A percentile compares a stretch with the other conserved stretches of the same genome.
These are phyloP conservation scores for Pseudopithomyces maydicus DNA, from an alignment of 2,329 filamentous ascomycete genomes.

Conservation along the genomic window DNA sequence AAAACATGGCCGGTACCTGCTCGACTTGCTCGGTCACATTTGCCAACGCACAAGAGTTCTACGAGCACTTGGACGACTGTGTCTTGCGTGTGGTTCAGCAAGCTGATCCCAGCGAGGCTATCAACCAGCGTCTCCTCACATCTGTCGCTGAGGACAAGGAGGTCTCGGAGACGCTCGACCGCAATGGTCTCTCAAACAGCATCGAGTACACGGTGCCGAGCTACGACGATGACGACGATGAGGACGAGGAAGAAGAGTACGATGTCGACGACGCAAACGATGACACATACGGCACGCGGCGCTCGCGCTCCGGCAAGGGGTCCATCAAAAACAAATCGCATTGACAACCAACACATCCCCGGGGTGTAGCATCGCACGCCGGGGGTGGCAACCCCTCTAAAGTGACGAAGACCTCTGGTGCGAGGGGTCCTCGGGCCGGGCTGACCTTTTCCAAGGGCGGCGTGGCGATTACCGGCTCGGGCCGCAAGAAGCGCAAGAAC, in stretches of 20 bases:
- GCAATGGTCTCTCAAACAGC: slow-evolving; percentile 47
- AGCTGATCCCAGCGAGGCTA: slow-evolving; percentile 48
- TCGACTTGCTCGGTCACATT: slow-evolving; percentile 90
- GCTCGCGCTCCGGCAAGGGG: slow-evolving; percentile 54
- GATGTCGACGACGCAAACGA: slow-evolving; percentile 59
- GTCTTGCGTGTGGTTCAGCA: slow-evolving; percentile 64
- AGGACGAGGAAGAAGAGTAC: slow-evolving; percentile 63
- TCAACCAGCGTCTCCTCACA: slow-evolving; percentile 49
- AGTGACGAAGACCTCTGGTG: slow-evolving; percentile 46
- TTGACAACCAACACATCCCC: slow-evolving; percentile 57
- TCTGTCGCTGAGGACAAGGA: slow-evolving; percentile 48
- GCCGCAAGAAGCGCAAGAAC: slow-evolving; percentile 89
- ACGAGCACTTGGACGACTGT: slow-evolving; percentile 86
- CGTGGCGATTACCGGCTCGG: slow-evolving; percentile 60
- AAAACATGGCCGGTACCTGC: slow-evolving; percentile 79
- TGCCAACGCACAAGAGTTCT: slow-evolving; percentile 89
- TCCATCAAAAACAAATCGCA: slow-evolving; percentile 56
- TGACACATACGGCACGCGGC: slow-evolving; percentile 57
- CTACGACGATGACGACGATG: slow-evolving; percentile 63
- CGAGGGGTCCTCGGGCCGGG: slow-evolving; percentile 55
- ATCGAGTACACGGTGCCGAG: slow-evolving; percentile 52
- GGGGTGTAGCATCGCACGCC: slow-evolving; percentile 50
- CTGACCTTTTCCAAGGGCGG: slow-evolving; percentile 80
- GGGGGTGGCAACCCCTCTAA: slow-evolving; percentile 41
- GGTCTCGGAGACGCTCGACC: slow-evolving; percentile 46